Conservation (phyloP, 2,329 filamentous ascomycete genomes). For the Microascus cirrosus region DNA sequence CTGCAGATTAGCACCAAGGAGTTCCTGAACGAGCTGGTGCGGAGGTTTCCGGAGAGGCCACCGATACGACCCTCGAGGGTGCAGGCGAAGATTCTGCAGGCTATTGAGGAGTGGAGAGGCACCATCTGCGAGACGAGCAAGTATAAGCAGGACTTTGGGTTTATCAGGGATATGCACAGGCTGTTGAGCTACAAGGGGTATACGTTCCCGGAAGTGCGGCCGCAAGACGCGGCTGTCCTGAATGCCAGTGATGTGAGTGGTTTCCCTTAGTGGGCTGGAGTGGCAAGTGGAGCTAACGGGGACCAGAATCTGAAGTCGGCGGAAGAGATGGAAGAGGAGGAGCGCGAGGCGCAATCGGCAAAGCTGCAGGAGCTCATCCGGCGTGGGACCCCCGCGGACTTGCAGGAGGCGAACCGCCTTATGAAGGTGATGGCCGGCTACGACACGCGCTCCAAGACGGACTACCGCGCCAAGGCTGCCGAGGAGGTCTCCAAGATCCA, state of each 20-base stretch:
- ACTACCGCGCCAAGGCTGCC: conserved; percentile 94
- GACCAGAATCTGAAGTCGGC: conserved; percentile 84
- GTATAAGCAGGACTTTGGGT: conserved; percentile 94
- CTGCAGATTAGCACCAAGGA: conserved; percentile 98
- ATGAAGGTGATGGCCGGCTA: conserved; percentile 99
- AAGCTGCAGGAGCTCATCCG: conserved; percentile 96
- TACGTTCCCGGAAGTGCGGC: conserved; percentile 80
- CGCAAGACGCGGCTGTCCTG: conserved; percentile 89
- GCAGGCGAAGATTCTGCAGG: conserved; percentile 84
- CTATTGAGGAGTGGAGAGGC: conserved; percentile 95
- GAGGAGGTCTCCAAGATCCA: conserved; percentile 93
- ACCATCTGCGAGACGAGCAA: conserved; percentile 97
- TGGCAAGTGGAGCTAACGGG: conserved; percentile 1
- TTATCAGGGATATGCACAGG: conserved; percentile 95
- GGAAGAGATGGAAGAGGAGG: conserved; percentile 98
- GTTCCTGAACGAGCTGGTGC: conserved; percentile 95
- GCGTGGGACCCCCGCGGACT: conserved; percentile 78
- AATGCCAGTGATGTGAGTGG: conserved; percentile 86
- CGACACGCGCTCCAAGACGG: conserved; percentile 89
- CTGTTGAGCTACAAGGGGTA: conserved; percentile 95
- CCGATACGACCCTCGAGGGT: conserved; percentile 77
- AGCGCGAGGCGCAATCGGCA: conserved; percentile 88
- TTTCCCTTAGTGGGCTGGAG: not conserved
- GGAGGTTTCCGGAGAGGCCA: conserved; percentile 88
- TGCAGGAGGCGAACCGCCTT: conserved; percentile 91